Conservation (phyloP, 139 green algal genomes). For the Coelastrella sp. region DNA sequence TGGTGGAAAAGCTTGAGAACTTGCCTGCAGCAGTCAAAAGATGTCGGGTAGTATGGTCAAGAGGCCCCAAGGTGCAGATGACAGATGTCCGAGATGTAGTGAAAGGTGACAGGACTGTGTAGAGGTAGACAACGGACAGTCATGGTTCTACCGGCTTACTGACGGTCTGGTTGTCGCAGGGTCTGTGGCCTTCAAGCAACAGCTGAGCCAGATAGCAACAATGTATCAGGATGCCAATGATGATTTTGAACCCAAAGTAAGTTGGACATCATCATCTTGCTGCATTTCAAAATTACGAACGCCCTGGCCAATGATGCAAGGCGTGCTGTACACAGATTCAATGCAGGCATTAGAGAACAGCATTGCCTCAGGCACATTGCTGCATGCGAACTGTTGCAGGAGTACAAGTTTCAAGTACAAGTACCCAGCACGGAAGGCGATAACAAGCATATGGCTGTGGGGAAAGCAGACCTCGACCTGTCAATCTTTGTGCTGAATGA, state of each 20-base stretch:
- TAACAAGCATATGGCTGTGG: conserved; percentile 57
- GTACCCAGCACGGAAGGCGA: conserved; percentile 43
- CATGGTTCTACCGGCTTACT: not conserved
- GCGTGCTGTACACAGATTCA: not conserved
- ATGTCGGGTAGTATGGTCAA: conserved; percentile 68
- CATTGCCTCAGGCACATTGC: too few species aligned
- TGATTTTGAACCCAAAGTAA: conserved; percentile 66
- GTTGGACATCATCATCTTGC: not conserved
- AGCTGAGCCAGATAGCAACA: conserved; percentile 70
- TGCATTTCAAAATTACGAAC: not conserved
- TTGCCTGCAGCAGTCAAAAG: conserved; percentile 59
- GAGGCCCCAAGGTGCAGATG: conserved; percentile 73
- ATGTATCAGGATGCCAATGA: conserved; percentile 56
- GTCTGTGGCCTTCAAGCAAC: conserved; percentile 62
- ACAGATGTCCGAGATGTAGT: conserved; percentile 61
- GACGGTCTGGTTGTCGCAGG: conserved; percentile 45
- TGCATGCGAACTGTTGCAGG: conserved; percentile 42
- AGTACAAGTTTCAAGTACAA: conserved; percentile 73
- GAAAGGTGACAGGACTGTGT: conserved; percentile 47
- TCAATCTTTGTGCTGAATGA: conserved; percentile 45
- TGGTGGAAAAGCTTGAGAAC: conserved; percentile 62
- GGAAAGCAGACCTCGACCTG: conserved; percentile 64
- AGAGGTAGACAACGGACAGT: not conserved
- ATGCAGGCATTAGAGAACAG: too few species aligned
- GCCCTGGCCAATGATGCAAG: not conserved